Base-by-base conservation (phyloP, 139 green algal species). In the Coelastrella sp. region DNA sequence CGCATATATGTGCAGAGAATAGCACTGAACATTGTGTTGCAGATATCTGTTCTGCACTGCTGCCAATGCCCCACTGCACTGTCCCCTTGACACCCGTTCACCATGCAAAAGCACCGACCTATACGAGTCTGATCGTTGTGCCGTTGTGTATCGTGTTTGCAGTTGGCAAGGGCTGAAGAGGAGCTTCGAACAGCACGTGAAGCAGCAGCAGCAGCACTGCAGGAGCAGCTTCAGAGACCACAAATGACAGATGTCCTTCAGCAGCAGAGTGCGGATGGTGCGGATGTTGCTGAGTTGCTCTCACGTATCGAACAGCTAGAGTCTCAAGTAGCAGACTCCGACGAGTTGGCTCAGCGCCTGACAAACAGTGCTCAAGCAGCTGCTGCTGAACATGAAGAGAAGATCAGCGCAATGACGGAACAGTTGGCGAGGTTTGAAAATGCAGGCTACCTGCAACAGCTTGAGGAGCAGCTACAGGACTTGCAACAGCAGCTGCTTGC, bases 161-260 rank as follows among this genome's bases (percentile, higher is more conserved):
- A 82, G 75, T 60, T 82, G 34, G 51, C 66, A 13, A 11, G 3
- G 2, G 53, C 75, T n/a, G 51, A 82, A 35, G 21, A 51, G 34
- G 6, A 71, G 34, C 23, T 82, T 32, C 23, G 19, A 53, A 53
- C 53, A 59, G 75, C 53, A 1, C 38, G 35, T 8, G 32, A 68
- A 23, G 43, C 37, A 2, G 75, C 75, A 82, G 75, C 75, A 82
- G 75, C 75, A 82, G 75, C 75, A 40, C 35, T 53, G 21, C 48
- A 40, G 53, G 50, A 53, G 32, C 40, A 32, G 69, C 69, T 41
- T 40, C 19, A 60, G 69, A 9, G 40, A 8, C 41, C 51, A 80
- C n/a, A n/a, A n/a, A n/a, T n/a, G n/a, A n/a, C n/a, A n/a, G n/a
- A n/a, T n/a, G n/a, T n/a, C n/a, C n/a, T n/a, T n/a, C n/a, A n/a